Evolutionary conservation across 2,329 filamentous ascomycete species (phyloP).

Genomic region (Alternaria infectoria): DNA sequence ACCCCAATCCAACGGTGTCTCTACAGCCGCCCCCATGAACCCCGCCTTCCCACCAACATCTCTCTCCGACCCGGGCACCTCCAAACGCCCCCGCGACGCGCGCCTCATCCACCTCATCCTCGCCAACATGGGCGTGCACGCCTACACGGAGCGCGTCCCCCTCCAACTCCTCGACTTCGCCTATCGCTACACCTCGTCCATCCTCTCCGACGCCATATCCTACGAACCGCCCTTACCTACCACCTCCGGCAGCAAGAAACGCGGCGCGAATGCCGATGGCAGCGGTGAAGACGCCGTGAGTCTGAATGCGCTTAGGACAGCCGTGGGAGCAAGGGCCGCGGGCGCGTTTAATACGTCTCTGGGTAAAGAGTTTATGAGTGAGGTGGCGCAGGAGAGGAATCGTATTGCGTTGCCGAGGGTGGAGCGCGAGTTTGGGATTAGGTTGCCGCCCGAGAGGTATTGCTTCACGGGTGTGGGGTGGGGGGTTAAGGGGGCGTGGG

Average conservation of each 20-base stretch:
- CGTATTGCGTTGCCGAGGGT: conserved; percentile 48
- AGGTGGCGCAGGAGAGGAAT: conserved; percentile 66
- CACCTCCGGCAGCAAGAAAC: conserved; percentile 25
- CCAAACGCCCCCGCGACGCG: conserved; percentile 73
- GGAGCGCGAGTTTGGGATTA: conserved; percentile 63
- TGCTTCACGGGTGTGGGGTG: conserved; percentile 47
- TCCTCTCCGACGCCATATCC: conserved; percentile 67
- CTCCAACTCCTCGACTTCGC: conserved; percentile 84
- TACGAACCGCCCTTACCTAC: conserved; percentile 39
- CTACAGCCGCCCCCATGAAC: conserved; percentile 12
- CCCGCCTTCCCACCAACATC: conserved; percentile 43
- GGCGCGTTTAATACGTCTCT: conserved; percentile 68
- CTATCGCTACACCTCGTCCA: conserved; percentile 77
- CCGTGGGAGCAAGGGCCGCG: conserved; percentile 70
- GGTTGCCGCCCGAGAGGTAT: conserved; percentile 68
- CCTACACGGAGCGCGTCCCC: conserved; percentile 82
- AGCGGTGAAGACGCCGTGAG: conserved; percentile 60
- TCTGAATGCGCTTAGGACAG: conserved; percentile 73
- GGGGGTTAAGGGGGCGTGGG: conserved; percentile 58
- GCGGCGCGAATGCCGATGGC: conserved; percentile 20
- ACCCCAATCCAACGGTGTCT: conserved; percentile 27
- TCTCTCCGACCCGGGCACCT: conserved; percentile 38
- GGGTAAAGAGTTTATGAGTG: conserved; percentile 78
- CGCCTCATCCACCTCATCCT: conserved; percentile 81
- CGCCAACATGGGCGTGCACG: conserved; percentile 76